Conservation (phyloP, 768 basidiomycete species). For the Flagelloscypha sp. region DNA sequence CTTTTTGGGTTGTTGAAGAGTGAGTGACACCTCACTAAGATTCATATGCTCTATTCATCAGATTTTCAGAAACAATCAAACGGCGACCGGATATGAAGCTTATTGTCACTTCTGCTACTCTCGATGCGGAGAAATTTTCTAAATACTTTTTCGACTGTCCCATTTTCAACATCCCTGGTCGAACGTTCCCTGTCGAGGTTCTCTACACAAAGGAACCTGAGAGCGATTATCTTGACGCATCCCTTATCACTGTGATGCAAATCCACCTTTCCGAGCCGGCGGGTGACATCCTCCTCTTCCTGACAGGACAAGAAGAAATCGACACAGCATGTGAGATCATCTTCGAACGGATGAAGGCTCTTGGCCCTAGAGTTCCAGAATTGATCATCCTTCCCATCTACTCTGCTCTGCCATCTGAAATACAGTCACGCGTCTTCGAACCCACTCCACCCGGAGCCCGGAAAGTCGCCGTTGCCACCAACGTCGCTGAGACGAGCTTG, state of each 20-base stretch:
- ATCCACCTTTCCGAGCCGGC: constrained; percentile 98
- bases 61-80: constrained; percentile 76
- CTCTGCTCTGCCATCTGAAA: constrained; percentile 95
- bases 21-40: constrained; percentile 22
- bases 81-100: constrained; percentile 93
- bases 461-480: constrained; percentile 99
- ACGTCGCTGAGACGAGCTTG: constrained; percentile 96
- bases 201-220: constrained; percentile 99
- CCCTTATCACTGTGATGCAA: constrained; percentile 98
- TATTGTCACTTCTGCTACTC: constrained; percentile 95
- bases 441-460: constrained; percentile 98
- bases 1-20: constrained; percentile 94
- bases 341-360: constrained; percentile 96
- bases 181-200: constrained; percentile 96
- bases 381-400: constrained; percentile 96
- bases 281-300: constrained; percentile 92
- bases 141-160: constrained; percentile 99
- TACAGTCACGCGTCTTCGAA: constrained; percentile 96
- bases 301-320: constrained; percentile 98
- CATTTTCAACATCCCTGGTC: constrained; percentile 99
- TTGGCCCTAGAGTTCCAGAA: constrained; percentile 95
- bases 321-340: constrained; percentile 96
- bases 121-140: constrained; percentile 99
- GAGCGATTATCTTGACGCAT: constrained; percentile 93
- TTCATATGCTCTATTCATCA: constrained; percentile 10